A percentile compares a stretch with the other conserved stretches of the same genome.
Conservation (phyloP, 768 basidiomycete species). For the Hygrophorus pudorinus region DNA sequence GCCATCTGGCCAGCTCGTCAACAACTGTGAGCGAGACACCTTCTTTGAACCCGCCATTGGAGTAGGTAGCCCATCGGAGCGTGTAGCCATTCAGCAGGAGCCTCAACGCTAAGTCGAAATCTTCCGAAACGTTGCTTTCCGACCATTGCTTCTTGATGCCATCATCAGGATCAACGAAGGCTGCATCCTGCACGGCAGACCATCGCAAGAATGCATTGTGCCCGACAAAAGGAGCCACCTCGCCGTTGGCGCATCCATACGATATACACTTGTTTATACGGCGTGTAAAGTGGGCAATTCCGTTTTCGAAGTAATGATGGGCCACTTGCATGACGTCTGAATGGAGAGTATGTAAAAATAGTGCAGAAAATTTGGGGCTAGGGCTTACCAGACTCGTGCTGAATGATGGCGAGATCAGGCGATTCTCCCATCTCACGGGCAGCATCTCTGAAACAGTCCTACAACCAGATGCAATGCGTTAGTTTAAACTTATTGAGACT, state of each 20-base stretch:
- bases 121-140: slow-evolving; percentile 70
- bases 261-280: slow-evolving; percentile 80
- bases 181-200: slow-evolving; percentile 82
- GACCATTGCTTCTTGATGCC: slow-evolving; percentile 71
- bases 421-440: slow-evolving; percentile 76
- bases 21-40: slow-evolving; percentile 85
- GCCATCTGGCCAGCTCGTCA: slow-evolving; percentile 89
- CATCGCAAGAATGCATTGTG: slow-evolving; percentile 88
- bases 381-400: slow-evolving; percentile 75
- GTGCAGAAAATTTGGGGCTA: background rate
- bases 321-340: slow-evolving; percentile 85
- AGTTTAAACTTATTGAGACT: background rate
- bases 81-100: slow-evolving; percentile 48
- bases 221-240: slow-evolving; percentile 77
- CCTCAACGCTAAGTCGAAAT: slow-evolving; percentile 3
- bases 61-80: slow-evolving; percentile 72
- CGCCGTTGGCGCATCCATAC: slow-evolving; percentile 71
- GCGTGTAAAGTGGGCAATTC: slow-evolving; percentile 79
- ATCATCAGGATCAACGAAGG: slow-evolving; percentile 59
- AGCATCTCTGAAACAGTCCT: slow-evolving; percentile 85
- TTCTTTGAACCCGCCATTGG: slow-evolving; percentile 79
- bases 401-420: slow-evolving; percentile 81
- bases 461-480: background rate
- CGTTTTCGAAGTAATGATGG: slow-evolving; percentile 85
- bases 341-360: background rate